Conservation (phyloP, 345 rosid species). For the Salix caprea region DNA sequence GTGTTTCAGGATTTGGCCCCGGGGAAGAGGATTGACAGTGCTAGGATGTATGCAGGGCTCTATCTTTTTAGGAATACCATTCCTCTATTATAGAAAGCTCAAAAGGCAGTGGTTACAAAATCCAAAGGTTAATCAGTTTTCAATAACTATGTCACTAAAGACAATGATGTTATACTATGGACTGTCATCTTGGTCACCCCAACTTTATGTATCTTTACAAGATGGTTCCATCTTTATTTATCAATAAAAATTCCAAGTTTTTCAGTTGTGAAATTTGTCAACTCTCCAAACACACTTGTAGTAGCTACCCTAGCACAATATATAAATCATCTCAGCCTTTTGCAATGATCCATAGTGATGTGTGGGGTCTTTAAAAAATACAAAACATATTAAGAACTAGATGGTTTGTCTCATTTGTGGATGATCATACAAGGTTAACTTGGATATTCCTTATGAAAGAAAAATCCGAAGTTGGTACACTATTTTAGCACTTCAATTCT, state of each 20-base stretch:
- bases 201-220: no score
- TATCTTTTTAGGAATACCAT: no score
- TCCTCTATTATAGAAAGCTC: background rate
- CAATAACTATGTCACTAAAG: background rate
- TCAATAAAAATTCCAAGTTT: background rate
- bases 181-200: no score
- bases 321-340: background rate
- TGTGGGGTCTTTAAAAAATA: background rate
- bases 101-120: fast-evolving
- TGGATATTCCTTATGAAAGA: no score
- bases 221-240: background rate
- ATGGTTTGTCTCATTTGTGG: background rate
- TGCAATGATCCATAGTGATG: background rate
- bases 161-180: background rate
- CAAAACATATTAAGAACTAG: background rate
- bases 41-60: background rate
- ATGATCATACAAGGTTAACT: no score
- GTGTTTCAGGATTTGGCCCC: background rate
- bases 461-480: no score
- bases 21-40: background rate
- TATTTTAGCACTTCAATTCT: no score
- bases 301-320: background rate
- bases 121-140: background rate
- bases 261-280: background rate
- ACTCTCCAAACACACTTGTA: background rate